Conservation (phyloP, 1,284 basidiomycete species). For the Rhodotorula sp. region DNA sequence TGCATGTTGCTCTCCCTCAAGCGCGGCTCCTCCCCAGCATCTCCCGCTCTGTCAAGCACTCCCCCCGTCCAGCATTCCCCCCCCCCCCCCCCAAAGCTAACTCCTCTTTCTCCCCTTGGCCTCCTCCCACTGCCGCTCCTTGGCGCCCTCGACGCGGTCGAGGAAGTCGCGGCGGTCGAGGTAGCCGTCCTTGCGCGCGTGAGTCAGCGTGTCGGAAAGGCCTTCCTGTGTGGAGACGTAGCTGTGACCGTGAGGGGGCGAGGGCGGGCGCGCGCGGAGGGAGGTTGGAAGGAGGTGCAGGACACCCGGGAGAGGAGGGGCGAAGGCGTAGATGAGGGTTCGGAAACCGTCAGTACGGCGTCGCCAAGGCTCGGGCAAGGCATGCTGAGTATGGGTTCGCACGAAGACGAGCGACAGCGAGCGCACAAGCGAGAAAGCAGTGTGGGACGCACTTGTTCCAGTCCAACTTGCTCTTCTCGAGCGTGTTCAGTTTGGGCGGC, state of each 20-base stretch:
- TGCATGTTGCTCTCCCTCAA: too few relatives aligned
- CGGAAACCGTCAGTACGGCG: background rate
- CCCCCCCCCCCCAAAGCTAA: background rate
- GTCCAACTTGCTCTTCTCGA: conserved; percentile 79
- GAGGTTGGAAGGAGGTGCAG: background rate
- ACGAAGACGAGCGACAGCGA: too few relatives aligned
- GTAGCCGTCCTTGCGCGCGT: conserved; percentile 71
- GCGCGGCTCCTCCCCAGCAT: too few relatives aligned
- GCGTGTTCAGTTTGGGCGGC: conserved; percentile 71
- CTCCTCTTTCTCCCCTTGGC: conserved; percentile 9
- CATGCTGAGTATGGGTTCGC: too few relatives aligned
- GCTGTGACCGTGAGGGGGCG: conserved; percentile 37
- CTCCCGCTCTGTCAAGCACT: too few relatives aligned
- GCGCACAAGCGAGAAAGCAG: background rate
- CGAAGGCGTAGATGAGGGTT: too few relatives aligned
- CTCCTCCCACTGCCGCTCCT: conserved; percentile 58
- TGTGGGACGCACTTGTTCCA: conserved; percentile 63
- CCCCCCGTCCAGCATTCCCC: background rate
- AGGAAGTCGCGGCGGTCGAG: conserved; percentile 79
- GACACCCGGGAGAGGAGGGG: too few relatives aligned
- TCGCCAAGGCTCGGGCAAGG: too few relatives aligned
- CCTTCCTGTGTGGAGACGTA: conserved; percentile 54
- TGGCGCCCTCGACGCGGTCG: conserved; percentile 68
- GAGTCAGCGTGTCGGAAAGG: conserved; percentile 67
- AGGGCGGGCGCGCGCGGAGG: too few relatives aligned